Evolutionary conservation across 768 basidiomycete genomes (phyloP).

Genomic region (Amanita rubescens): DNA sequence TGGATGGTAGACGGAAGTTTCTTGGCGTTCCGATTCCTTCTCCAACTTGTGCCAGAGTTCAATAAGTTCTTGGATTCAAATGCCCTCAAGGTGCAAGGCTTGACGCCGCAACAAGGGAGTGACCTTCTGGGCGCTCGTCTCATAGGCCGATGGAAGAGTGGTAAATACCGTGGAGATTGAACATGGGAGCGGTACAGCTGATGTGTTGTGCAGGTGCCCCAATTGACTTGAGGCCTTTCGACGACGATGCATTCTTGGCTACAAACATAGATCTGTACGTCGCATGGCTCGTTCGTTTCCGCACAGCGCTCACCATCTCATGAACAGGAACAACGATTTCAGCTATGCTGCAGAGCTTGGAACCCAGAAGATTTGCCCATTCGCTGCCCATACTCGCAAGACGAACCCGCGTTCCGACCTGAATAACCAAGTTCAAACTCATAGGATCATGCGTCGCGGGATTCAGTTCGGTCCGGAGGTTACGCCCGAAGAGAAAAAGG

Average conservation of each 20-base stretch:
- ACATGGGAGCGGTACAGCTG: conserved; percentile 3
- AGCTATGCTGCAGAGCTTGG: conserved; percentile 26
- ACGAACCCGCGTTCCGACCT: conserved; percentile 39
- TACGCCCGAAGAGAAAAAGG: conserved; percentile 26
- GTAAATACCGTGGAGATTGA: conserved; percentile 18
- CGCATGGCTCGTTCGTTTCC: background rate
- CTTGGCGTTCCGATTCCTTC: conserved; percentile 43
- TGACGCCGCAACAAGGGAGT: conserved; percentile 32
- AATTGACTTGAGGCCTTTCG: conserved; percentile 35
- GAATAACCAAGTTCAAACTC: conserved; percentile 21
- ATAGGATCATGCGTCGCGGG: conserved; percentile 40
- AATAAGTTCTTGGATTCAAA: conserved; percentile 35
- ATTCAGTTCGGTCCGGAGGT: conserved; percentile 48
- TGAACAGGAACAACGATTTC: conserved; percentile 36
- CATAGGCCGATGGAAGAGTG: conserved; percentile 50
- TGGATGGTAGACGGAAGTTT: conserved; percentile 48
- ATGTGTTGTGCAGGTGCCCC: conserved; percentile 30
- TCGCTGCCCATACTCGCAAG: conserved; percentile 42
- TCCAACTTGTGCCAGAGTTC: conserved; percentile 48
- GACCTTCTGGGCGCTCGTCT: conserved; percentile 46
- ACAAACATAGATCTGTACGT: conserved; percentile 27
- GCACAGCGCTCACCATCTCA: background rate
- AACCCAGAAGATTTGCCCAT: conserved; percentile 36
- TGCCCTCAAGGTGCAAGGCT: conserved; percentile 27
- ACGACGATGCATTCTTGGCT: conserved; percentile 32